Percentiles rank a stretch among this genome's conserved stretches.
These are phyloP conservation scores for Moniliophthora roreri DNA, from an alignment of 1,284 basidiomycete species.

Conservation along the genomic window DNA sequence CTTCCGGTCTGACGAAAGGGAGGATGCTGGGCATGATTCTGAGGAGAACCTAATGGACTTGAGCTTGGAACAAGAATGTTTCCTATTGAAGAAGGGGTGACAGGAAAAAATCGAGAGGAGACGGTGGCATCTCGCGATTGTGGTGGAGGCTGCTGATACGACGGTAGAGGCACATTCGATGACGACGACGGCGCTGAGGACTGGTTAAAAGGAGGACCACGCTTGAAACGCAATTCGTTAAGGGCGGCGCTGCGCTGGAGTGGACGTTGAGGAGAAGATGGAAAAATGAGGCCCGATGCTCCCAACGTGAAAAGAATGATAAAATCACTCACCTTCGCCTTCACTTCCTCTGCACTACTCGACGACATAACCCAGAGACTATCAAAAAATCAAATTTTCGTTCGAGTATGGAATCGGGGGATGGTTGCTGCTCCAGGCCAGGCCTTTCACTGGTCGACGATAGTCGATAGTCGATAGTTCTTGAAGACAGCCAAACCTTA, in stretches of 20 bases:
- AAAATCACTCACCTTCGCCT: conserved; percentile 11
- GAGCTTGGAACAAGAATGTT: conserved; percentile 74
- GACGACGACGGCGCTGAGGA: conserved; percentile 29
- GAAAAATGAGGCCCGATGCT: conserved; percentile 11
- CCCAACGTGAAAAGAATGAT: neutral
- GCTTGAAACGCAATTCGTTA: conserved; percentile 58
- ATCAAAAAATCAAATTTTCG: neutral
- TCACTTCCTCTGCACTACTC: conserved; percentile 22
- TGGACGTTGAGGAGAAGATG: conserved; percentile 20
- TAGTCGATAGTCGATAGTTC: conserved; percentile 5
- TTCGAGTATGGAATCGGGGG: conserved; percentile 1
- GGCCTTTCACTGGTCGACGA: conserved; percentile 7
- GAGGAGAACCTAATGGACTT: conserved; percentile 53
- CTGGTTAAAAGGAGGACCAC: conserved; percentile 32
- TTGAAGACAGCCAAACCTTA: neutral
- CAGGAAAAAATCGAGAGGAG: conserved; percentile 42
- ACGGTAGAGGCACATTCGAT: conserved; percentile 15
- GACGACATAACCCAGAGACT: conserved; percentile 28
- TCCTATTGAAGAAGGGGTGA: conserved; percentile 35
- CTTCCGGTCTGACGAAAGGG: conserved; percentile 30
- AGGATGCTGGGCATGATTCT: conserved; percentile 33
- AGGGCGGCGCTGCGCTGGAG: conserved; percentile 51
- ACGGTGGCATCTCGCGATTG: conserved; percentile 60
- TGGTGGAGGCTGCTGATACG: conserved; percentile 19
- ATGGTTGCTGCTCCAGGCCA: too few species aligned